Evolutionary conservation across 2,329 filamentous ascomycete species (phyloP).

Genomic region (Clonostachys sp.): DNA sequence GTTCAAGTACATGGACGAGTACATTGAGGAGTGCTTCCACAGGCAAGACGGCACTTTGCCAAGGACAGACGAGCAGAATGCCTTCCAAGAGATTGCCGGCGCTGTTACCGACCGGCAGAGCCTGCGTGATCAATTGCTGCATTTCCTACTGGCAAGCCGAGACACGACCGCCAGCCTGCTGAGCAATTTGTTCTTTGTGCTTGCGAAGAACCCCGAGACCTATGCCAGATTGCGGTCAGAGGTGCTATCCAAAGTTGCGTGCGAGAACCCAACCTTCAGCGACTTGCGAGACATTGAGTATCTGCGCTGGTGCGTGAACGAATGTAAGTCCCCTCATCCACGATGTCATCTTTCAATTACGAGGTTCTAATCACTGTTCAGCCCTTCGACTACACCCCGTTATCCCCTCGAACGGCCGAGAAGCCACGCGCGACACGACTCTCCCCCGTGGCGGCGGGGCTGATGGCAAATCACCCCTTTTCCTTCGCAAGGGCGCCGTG

Average conservation of each 20-base stretch:
- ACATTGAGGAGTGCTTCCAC: constrained; percentile 28
- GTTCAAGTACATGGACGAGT: constrained; percentile 33
- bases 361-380: constrained; percentile 6
- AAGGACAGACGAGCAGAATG: constrained; percentile 3
- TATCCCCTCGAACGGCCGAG: constrained; percentile 40
- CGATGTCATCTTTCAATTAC: not conserved
- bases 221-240: constrained; percentile 40
- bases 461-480: constrained; percentile 40
- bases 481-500: constrained; percentile 39
- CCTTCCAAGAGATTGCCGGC: constrained; percentile 40
- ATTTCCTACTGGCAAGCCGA: constrained; percentile 36
- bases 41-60: not conserved
- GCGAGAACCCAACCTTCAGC: constrained; percentile 35
- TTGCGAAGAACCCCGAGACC: constrained; percentile 31
- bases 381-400: constrained; percentile 44
- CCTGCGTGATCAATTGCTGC: constrained; percentile 33
- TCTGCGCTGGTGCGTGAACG: constrained; percentile 50
- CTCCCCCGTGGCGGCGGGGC: constrained; percentile 47
- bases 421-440: constrained; percentile 32
- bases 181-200: constrained; percentile 34
- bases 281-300: constrained; percentile 49
- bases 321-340: constrained; percentile 33
- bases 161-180: constrained; percentile 41
- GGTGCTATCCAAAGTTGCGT: constrained; percentile 21
- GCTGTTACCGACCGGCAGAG: constrained; percentile 32